Conservation (phyloP, 2,329 filamentous ascomycete species). For the Cordyceps tenuipes region DNA sequence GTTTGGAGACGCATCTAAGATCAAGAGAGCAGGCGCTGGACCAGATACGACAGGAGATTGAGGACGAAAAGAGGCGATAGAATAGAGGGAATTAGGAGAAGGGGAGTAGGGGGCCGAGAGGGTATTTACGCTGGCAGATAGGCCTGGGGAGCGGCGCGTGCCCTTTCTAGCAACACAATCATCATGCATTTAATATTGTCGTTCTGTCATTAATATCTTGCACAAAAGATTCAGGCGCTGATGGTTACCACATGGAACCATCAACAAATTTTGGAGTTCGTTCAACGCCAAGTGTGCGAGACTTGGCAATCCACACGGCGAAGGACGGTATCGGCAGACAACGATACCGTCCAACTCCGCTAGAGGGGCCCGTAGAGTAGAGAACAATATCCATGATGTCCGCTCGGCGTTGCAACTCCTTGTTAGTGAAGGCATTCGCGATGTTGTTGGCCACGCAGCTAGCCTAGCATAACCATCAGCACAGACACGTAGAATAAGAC, state of each 20-base stretch:
- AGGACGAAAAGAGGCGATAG: slow-evolving; percentile 80
- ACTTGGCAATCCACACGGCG: slow-evolving; percentile 43
- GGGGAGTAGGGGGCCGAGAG: slow-evolving; percentile 8
- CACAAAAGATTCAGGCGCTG: background rate
- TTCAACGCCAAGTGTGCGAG: slow-evolving; percentile 39
- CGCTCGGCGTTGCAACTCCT: slow-evolving; percentile 36
- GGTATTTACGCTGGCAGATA: slow-evolving; percentile 8
- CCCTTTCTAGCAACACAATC: slow-evolving; percentile 2
- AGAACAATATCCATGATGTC: slow-evolving; percentile 41
- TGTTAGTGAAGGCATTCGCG: slow-evolving; percentile 37
- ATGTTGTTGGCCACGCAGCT: slow-evolving; percentile 46
- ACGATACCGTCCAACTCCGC: slow-evolving; percentile 41
- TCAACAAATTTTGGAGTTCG: slow-evolving; percentile 37
- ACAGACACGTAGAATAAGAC: background rate
- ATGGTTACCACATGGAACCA: slow-evolving; percentile 37
- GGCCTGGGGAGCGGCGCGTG: background rate
- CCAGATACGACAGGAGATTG: slow-evolving; percentile 72
- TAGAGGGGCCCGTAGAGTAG: slow-evolving; percentile 39
- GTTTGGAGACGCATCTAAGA: slow-evolving; percentile 73
- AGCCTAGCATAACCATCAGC: slow-evolving; percentile 24
- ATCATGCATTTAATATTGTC: background rate
- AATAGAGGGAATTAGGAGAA: slow-evolving; percentile 60
- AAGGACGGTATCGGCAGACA: slow-evolving; percentile 41
- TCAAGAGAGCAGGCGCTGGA: slow-evolving; percentile 68
- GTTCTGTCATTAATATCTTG: background rate